A percentile compares a stretch with the other conserved stretches of the same genome.
Conservation (phyloP, 2,329 filamentous ascomycete species). For the Alternaria sp. region DNA sequence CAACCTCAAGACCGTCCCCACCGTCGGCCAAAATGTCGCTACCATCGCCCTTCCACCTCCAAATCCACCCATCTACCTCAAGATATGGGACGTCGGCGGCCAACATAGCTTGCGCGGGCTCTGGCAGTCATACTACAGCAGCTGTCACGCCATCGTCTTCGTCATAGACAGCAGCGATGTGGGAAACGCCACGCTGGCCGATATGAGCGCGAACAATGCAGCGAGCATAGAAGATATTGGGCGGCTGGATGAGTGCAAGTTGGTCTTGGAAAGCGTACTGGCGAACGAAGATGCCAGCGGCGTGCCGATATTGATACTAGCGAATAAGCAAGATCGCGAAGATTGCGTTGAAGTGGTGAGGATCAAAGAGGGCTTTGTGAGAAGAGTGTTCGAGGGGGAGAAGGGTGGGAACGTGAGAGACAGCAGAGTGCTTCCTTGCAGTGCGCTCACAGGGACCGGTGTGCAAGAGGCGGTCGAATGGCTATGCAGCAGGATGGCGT, state of each 20-base stretch:
- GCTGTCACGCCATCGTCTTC: constrained; percentile 96
- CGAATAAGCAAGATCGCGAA: constrained; percentile 97
- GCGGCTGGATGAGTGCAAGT: constrained; percentile 83
- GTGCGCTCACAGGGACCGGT: constrained; percentile 82
- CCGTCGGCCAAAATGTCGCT: constrained; percentile 95
- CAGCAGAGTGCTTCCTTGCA: constrained; percentile 87
- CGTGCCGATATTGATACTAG: constrained; percentile 88
- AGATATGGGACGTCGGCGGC: constrained; percentile 97
- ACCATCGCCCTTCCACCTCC: constrained; percentile 73
- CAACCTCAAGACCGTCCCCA: constrained; percentile 85
- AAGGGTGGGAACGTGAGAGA: constrained; percentile 86
- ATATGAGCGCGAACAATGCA: constrained; percentile 45
- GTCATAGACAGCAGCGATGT: constrained; percentile 96
- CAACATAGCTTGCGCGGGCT: constrained; percentile 87
- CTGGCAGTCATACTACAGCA: constrained; percentile 95
- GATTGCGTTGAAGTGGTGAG: constrained; percentile 97
- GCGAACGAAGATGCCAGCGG: constrained; percentile 87
- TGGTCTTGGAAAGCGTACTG: constrained; percentile 89
- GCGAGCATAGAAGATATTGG: constrained; percentile 51
- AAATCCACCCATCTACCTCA: constrained; percentile 88
- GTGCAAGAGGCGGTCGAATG: constrained; percentile 97
- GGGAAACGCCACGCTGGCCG: constrained; percentile 76
- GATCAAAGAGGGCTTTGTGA: constrained; percentile 95
- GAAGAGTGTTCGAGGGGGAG: constrained; percentile 94
- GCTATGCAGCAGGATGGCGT: constrained; percentile 88